These are phyloP conservation scores for Zea mays DNA, from an alignment of 176 grass and related monocot species.

Conservation along the genomic window DNA sequence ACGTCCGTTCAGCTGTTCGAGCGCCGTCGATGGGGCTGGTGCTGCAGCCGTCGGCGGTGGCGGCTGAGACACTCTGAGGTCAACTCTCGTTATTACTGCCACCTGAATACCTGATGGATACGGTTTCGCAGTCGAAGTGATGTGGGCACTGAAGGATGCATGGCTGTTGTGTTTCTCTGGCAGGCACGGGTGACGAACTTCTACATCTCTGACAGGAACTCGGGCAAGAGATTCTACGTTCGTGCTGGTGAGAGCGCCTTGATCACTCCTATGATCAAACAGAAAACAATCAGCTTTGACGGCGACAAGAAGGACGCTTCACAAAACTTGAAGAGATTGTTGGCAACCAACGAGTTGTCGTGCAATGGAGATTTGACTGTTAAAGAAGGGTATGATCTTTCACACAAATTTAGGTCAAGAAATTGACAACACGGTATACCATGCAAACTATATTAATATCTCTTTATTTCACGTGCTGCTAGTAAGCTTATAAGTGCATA, in stretches of 20 bases:
- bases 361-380: conserved; percentile 39
- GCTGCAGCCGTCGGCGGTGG: conserved; percentile 46
- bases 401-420: not conserved
- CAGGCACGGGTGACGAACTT: conserved; percentile 67
- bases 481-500: too few species aligned
- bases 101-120: not conserved
- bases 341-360: conserved; percentile 44
- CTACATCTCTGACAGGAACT: conserved; percentile 75
- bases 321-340: conserved; percentile 48
- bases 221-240: conserved; percentile 77
- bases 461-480: too few species aligned
- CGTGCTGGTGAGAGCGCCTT: conserved; percentile 58
- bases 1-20: conserved; percentile 61
- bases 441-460: too few species aligned
- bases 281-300: conserved; percentile 41
- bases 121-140: not conserved
- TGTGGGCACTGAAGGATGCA: not conserved
- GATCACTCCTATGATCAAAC: conserved; percentile 58
- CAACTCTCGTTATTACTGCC: not conserved
- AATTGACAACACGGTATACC: too few species aligned
- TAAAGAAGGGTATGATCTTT: conserved; percentile 66
- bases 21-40: conserved; percentile 44
- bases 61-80: conserved; percentile 59
- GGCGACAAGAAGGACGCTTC: conserved; percentile 36
- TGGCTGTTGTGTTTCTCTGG: not conserved